Percentiles rank a stretch among this genome's conserved stretches.
phyloP scores from a whole-genome alignment of 179 eudicot genomes.

The Nepenthes alata region DNA sequence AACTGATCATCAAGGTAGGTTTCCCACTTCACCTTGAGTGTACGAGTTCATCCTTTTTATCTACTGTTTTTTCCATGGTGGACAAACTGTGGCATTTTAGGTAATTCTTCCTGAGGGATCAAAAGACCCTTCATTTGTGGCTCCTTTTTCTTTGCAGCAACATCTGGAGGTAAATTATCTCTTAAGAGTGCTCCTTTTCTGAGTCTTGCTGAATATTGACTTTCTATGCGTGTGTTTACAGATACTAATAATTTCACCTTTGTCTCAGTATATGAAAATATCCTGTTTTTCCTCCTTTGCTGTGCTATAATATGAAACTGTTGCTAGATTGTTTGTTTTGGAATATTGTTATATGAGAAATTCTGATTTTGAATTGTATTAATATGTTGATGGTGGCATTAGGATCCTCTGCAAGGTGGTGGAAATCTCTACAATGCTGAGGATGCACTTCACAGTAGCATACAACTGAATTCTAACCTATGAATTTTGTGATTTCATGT shows the following conservation, averaged over 20 bases:
- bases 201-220: too few species aligned
- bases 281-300: too few species aligned
- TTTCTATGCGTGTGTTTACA: neutral
- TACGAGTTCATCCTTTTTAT: neutral
- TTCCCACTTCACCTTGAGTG: constrained; percentile 1
- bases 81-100: constrained; percentile 22
- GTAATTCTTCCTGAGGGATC: constrained; percentile 96
- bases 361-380: too few species aligned
- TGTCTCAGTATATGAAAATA: neutral
- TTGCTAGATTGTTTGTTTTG: too few species aligned
- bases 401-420: neutral
- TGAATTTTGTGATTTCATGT: neutral
- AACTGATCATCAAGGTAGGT: constrained; percentile 66
- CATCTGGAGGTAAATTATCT: constrained; percentile 52
- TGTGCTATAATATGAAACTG: too few species aligned
- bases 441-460: neutral
- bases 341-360: too few species aligned
- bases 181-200: neutral
- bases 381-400: neutral
- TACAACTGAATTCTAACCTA: neutral
- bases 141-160: constrained; percentile 64
- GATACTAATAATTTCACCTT: neutral
- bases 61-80: neutral
- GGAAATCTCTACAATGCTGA: neutral
- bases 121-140: constrained; percentile 46